A percentile compares a stretch with the other conserved stretches of the same genome.
phyloP scores from a whole-genome alignment of 306 rosid species.

The Trifolium pratense region DNA sequence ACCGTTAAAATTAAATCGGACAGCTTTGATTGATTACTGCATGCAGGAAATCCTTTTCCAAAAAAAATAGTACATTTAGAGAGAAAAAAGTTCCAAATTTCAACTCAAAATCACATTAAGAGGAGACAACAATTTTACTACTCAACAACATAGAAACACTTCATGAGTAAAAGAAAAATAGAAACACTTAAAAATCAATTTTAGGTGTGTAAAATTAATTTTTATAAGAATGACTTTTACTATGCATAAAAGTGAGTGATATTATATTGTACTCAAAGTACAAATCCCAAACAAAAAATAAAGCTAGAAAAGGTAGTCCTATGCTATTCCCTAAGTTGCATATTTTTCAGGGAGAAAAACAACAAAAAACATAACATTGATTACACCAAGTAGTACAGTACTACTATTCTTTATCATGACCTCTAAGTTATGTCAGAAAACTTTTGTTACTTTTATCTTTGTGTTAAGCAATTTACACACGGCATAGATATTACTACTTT shows the following conservation, averaged over 20 bases:
- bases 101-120: no score
- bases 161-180: no score
- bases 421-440: constrained; percentile 42
- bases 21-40: no score
- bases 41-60: no score
- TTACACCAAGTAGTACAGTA: constrained; percentile 18
- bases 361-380: constrained; percentile 25
- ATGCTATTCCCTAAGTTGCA: constrained; percentile 20
- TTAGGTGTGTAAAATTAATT: not conserved
- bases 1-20: no score
- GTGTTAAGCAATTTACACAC: constrained; percentile 41
- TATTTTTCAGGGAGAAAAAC: not conserved
- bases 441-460: constrained; percentile 32
- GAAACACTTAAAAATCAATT: not conserved
- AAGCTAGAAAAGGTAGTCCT: constrained; percentile 10
- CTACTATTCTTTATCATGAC: constrained; percentile 18
- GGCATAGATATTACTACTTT: constrained; percentile 42
- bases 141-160: not conserved
- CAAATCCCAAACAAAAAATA: constrained; percentile 20
- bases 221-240: not conserved
- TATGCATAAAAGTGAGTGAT: constrained; percentile 5
- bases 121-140: no score
- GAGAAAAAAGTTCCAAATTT: no score
- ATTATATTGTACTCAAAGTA: constrained; percentile 5
- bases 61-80: no score